These are phyloP conservation scores for Lophiotrema nucula DNA, from an alignment of 495 filamentous ascomycete genomes.

Conservation along the genomic window DNA sequence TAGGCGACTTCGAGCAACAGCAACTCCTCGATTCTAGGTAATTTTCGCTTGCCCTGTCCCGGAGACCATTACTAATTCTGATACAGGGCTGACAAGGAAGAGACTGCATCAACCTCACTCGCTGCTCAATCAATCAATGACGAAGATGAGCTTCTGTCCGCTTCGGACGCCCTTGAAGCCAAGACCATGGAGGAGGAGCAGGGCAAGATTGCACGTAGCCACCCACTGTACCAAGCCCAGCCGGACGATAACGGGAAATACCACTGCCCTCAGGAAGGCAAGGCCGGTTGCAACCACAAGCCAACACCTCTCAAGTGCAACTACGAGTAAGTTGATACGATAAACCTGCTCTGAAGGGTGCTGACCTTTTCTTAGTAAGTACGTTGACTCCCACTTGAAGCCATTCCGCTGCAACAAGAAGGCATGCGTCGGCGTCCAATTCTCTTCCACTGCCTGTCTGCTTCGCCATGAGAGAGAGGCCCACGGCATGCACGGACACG, in stretches of 20 bases:
- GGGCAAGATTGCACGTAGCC: slow-evolving; percentile 57
- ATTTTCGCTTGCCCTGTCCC: neutral
- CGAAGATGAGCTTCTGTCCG: slow-evolving; percentile 24
- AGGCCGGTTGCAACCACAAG: slow-evolving; percentile 75
- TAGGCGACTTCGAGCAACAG: slow-evolving; percentile 7
- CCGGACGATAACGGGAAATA: slow-evolving; percentile 74
- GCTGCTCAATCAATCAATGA: slow-evolving; percentile 20
- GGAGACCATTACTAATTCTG: neutral
- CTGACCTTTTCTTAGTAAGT: slow-evolving; percentile 63
- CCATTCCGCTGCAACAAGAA: slow-evolving; percentile 86
- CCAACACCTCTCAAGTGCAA: slow-evolving; percentile 94
- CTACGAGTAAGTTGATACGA: slow-evolving; percentile 71
- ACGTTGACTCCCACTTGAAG: slow-evolving; percentile 90
- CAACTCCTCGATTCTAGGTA: slow-evolving; percentile 16
- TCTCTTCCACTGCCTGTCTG: slow-evolving; percentile 92
- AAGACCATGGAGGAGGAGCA: slow-evolving; percentile 30
- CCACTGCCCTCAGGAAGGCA: slow-evolving; percentile 82
- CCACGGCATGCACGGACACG: slow-evolving; percentile 91
- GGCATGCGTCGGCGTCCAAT: slow-evolving; percentile 72
- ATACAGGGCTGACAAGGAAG: slow-evolving; percentile 18
- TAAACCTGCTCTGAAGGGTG: slow-evolving; percentile 38
- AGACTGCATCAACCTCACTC: slow-evolving; percentile 7
- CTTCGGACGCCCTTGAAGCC: slow-evolving; percentile 17
- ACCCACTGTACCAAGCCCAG: slow-evolving; percentile 73
- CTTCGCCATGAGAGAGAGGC: slow-evolving; percentile 92